Percentiles rank a stretch among this genome's conserved stretches.
These are phyloP conservation scores for Plasmodium coatneyi DNA, from an alignment of 169 alveolate species.

Conservation along the genomic window DNA sequence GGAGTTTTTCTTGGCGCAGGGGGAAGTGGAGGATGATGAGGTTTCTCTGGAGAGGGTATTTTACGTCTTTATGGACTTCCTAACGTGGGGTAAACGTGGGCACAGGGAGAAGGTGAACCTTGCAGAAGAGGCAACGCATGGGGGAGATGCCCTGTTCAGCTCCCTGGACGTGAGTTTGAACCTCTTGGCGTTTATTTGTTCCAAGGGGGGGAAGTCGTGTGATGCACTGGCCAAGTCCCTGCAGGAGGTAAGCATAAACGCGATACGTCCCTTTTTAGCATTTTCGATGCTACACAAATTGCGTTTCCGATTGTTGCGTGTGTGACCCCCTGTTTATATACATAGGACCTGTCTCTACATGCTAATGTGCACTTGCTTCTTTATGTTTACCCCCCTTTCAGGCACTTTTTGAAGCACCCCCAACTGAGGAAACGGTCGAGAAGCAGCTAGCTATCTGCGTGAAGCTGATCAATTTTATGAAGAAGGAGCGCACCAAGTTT, in stretches of 20 bases:
- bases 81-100: neutral
- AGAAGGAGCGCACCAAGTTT: neutral
- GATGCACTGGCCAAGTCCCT: neutral
- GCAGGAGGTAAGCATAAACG: neutral
- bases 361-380: neutral
- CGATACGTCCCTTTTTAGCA: neutral
- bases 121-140: neutral
- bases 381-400: neutral
- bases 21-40: neutral
- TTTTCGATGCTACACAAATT: neutral
- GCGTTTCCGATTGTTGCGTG: neutral
- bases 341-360: neutral
- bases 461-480: conserved; percentile 38
- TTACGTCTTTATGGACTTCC: neutral
- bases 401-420: neutral
- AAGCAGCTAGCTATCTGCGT: conserved; percentile 5
- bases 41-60: neutral
- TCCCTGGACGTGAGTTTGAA: neutral
- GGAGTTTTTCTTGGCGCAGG: neutral
- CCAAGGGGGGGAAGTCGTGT: neutral
- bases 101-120: neutral
- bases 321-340: neutral
- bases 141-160: neutral
- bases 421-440: neutral
- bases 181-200: neutral